Evolutionary conservation across 306 rosid species (phyloP).

Genomic region (Ochetophila trinervis): DNA sequence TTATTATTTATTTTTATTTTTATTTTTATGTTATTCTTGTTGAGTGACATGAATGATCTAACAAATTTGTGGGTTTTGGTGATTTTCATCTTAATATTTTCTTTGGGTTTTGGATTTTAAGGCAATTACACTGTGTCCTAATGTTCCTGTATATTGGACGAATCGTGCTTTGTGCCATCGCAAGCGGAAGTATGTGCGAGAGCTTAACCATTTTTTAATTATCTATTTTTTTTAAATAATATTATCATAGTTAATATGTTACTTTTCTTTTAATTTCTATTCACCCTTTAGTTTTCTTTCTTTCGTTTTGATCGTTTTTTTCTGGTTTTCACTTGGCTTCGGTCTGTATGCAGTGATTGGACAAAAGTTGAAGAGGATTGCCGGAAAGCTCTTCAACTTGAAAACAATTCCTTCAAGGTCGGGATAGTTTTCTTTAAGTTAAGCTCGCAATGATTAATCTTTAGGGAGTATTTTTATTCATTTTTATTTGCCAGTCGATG

Average conservation of each 20-base stretch:
- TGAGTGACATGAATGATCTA: background rate
- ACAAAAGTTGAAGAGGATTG: slow-evolving; percentile 76
- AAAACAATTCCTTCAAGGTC: slow-evolving; percentile 73
- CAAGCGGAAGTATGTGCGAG: slow-evolving; percentile 74
- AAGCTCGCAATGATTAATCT: background rate
- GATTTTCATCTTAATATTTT: background rate
- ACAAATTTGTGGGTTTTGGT: background rate
- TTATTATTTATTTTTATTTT: background rate
- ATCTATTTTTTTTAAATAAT: background rate
- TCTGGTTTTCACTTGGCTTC: background rate
- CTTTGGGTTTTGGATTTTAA: slow-evolving; percentile 20
- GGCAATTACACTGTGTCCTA: slow-evolving; percentile 82
- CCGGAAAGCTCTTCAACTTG: slow-evolving; percentile 76
- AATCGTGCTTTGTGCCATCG: slow-evolving; percentile 95
- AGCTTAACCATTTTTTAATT: background rate
- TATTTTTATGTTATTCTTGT: background rate
- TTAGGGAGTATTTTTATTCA: background rate
- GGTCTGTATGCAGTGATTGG: slow-evolving; percentile 68
- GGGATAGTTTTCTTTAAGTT: background rate
- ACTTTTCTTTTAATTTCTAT: background rate
- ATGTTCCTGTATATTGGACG: slow-evolving; percentile 71
- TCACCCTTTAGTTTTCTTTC: background rate
- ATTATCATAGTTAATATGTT: too few relatives aligned
- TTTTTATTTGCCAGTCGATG: background rate
- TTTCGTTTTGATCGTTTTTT: background rate